Conservation (phyloP, 2,329 filamentous ascomycete genomes). For the Paramyrothecium sp. region DNA sequence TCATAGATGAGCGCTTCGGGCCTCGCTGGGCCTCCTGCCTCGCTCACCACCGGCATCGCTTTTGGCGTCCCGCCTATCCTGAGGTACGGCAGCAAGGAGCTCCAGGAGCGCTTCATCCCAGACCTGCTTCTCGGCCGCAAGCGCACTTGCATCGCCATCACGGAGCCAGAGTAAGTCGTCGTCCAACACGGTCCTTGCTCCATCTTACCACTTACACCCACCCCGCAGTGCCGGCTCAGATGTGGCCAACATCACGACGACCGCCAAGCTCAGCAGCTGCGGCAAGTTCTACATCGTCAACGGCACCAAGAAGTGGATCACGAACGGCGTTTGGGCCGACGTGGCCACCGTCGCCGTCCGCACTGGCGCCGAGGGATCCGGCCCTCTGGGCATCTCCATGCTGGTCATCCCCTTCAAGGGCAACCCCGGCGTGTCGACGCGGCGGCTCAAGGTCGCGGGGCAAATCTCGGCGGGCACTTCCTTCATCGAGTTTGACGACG, state of each 20-base stretch:
- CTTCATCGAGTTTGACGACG: slow-evolving; percentile 74
- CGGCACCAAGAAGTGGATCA: slow-evolving; percentile 80
- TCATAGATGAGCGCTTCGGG: slow-evolving; percentile 63
- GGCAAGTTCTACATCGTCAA: slow-evolving; percentile 70
- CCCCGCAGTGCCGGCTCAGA: slow-evolving; percentile 60
- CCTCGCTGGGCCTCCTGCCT: slow-evolving; percentile 59
- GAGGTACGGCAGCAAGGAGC: slow-evolving; percentile 61
- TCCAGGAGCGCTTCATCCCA: slow-evolving; percentile 67
- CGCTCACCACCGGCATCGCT: slow-evolving; percentile 69
- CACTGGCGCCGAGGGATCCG: slow-evolving; percentile 59
- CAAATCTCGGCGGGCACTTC: slow-evolving; percentile 67
- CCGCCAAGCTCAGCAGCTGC: slow-evolving; percentile 58
- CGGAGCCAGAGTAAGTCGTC: slow-evolving; percentile 58
- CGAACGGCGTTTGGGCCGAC: slow-evolving; percentile 70
- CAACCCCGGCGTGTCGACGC: slow-evolving; percentile 65
- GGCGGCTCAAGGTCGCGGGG: slow-evolving; percentile 65
- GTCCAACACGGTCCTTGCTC: neutral
- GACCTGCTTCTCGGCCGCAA: slow-evolving; percentile 66
- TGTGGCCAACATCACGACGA: slow-evolving; percentile 71
- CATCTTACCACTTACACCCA: neutral
- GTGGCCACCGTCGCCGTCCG: slow-evolving; percentile 71
- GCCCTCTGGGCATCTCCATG: slow-evolving; percentile 61
- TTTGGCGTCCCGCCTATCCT: slow-evolving; percentile 71
- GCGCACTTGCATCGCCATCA: slow-evolving; percentile 74
- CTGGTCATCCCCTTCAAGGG: slow-evolving; percentile 69